These are phyloP conservation scores for Pilobolus umbonatus DNA, from an alignment of 192 early-diverging fungal species.

Conservation along the genomic window DNA sequence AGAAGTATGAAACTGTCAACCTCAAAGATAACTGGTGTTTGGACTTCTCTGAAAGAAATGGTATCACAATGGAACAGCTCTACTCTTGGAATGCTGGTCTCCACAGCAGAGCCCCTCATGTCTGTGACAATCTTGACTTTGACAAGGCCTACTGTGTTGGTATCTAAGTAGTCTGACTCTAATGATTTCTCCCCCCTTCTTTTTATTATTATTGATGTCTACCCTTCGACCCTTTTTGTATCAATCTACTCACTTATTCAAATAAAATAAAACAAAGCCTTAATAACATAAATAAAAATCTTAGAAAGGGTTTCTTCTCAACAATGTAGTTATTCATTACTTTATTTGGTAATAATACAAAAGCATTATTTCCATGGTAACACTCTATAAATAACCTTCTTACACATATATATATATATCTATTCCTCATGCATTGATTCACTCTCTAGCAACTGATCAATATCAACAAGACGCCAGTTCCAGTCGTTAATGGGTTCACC, in stretches of 20 bases:
- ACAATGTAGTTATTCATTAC: neutral
- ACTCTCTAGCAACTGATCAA: slow-evolving; percentile 49
- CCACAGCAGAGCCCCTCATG: slow-evolving; percentile 22
- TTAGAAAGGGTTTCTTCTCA: too few relatives aligned
- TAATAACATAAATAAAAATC: neutral
- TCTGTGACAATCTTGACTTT: slow-evolving; percentile 32
- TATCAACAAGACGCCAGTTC: slow-evolving; percentile 46
- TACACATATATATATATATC: neutral
- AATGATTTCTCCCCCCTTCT: neutral
- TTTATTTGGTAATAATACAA: too few relatives aligned
- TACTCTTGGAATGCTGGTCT: slow-evolving; percentile 32
- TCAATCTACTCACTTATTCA: too few relatives aligned
- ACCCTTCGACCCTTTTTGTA: too few relatives aligned
- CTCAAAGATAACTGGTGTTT: slow-evolving; percentile 10
- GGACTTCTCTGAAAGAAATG: slow-evolving; percentile 9
- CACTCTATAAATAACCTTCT: too few relatives aligned
- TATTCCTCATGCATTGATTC: slow-evolving; percentile 24
- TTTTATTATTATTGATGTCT: too few relatives aligned
- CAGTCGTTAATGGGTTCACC: slow-evolving; percentile 38
- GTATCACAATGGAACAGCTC: slow-evolving; percentile 16
- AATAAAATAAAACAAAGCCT: too few relatives aligned
- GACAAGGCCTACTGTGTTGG: slow-evolving; percentile 33
- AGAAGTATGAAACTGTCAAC: slow-evolving; percentile 18
- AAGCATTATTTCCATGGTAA: too few relatives aligned
- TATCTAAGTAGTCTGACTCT: too few relatives aligned